phyloP scores from a whole-genome alignment of 129 eudicot species.

The Saposhnikovia divaricata region DNA sequence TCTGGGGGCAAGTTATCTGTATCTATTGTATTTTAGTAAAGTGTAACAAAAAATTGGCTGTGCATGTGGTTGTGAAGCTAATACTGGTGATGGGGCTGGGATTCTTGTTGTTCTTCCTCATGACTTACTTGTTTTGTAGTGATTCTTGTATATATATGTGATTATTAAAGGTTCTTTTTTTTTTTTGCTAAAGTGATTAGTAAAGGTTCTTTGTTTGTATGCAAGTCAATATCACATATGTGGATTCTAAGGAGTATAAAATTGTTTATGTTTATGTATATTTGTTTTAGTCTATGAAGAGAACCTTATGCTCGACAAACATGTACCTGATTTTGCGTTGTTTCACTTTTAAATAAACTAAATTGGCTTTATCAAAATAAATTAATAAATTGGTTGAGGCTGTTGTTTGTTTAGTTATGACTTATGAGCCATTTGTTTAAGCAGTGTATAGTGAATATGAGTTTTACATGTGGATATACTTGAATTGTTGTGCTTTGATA shows the following conservation, averaged over 20 bases:
- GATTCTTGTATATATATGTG: neutral
- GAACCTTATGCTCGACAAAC: too few species aligned
- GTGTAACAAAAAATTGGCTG: constrained; percentile 14
- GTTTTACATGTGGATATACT: neutral
- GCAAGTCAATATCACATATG: neutral
- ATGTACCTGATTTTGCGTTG: neutral
- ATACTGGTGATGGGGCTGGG: constrained; percentile 99
- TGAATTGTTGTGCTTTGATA: neutral
- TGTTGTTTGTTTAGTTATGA: neutral
- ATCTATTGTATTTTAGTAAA: neutral
- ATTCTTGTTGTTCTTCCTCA: constrained; percentile 97
- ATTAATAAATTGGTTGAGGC: neutral
- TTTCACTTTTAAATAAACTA: neutral
- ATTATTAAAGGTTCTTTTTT: neutral
- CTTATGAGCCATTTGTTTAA: neutral
- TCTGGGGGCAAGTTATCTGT: neutral
- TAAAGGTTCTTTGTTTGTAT: neutral
- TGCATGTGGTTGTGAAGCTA: constrained; percentile 96
- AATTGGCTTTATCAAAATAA: too few species aligned
- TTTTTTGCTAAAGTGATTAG: too few species aligned
- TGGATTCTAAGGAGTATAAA: too few species aligned
- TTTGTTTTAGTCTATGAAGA: too few species aligned
- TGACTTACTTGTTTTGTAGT: constrained; percentile 17
- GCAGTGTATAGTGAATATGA: neutral
- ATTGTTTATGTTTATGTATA: too few species aligned